Evolutionary conservation across 148 eudicot species (phyloP).

Genomic region (Fagopyrum esculentum): DNA sequence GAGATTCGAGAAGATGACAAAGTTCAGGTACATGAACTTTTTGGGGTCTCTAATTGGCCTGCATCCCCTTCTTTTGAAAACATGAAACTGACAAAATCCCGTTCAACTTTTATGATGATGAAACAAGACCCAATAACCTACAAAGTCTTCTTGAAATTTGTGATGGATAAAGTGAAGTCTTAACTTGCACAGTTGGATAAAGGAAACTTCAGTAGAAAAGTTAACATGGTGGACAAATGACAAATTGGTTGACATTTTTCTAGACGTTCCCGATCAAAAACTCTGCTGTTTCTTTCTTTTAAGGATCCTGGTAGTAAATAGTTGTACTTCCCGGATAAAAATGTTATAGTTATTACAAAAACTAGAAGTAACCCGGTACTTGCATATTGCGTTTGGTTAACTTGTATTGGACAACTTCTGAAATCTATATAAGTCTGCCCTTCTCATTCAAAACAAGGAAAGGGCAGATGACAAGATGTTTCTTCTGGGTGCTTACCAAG

Average conservation of each 20-base stretch:
- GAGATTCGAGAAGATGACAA: constrained; percentile 33
- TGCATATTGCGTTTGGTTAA: neutral
- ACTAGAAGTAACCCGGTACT: neutral
- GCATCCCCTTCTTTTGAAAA: neutral
- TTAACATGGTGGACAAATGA: neutral
- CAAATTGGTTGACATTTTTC: neutral
- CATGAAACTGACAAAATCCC: neutral
- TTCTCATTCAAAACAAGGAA: neutral
- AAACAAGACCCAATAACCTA: neutral
- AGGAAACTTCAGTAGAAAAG: neutral
- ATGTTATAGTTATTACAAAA: neutral
- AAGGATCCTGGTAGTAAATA: neutral
- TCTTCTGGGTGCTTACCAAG: no score
- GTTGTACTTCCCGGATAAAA: neutral
- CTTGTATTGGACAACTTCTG: neutral
- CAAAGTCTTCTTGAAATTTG: neutral
- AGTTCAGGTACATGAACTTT: constrained; percentile 43
- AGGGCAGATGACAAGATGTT: neutral
- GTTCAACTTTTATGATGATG: neutral
- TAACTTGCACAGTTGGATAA: neutral
- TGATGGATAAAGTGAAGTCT: neutral
- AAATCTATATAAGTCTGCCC: neutral
- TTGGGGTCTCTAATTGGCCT: neutral
- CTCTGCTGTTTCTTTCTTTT: neutral
- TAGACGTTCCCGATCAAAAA: neutral